Percentiles rank a stretch among this genome's conserved stretches.
Evolutionary conservation across 441 rosid genomes (phyloP).

Genomic region (Erodium trifolium): DNA sequence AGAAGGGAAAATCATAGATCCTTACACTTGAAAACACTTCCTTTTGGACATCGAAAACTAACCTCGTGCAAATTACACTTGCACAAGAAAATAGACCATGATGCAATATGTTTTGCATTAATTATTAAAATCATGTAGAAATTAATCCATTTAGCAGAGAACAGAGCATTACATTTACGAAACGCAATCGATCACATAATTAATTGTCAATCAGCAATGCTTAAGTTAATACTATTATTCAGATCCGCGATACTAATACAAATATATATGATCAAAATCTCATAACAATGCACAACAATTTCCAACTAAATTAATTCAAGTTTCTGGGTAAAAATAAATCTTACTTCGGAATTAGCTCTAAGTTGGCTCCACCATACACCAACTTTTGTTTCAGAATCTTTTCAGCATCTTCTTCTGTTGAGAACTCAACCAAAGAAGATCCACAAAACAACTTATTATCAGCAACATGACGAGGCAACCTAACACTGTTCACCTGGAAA

Average conservation of each 20-base stretch:
- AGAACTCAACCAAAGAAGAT: slow-evolving; percentile 48
- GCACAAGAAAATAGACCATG: background rate
- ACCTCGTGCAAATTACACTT: background rate
- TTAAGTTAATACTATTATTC: no score
- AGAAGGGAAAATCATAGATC: background rate
- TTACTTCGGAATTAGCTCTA: slow-evolving; percentile 40
- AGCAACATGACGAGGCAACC: slow-evolving; percentile 44
- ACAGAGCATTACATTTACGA: no score
- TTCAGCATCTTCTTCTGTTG: slow-evolving; percentile 35
- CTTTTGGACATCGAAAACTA: background rate
- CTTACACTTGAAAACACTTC: background rate
- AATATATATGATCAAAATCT: background rate
- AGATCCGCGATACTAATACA: no score
- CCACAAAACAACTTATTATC: slow-evolving; percentile 41
- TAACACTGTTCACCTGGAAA: slow-evolving; percentile 46
- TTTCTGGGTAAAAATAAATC: background rate
- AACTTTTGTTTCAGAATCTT: slow-evolving; percentile 31
- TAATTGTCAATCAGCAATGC: background rate
- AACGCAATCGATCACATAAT: background rate
- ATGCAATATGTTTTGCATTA: background rate
- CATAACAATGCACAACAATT: slow-evolving; percentile 1
- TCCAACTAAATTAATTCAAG: background rate
- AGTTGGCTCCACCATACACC: slow-evolving; percentile 33
- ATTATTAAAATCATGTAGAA: background rate
- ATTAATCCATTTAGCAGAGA: background rate